A percentile compares a stretch with the other conserved stretches of the same genome.
Evolutionary conservation across 805 yeast species (phyloP).

Genomic region (Starmerella vitae): DNA sequence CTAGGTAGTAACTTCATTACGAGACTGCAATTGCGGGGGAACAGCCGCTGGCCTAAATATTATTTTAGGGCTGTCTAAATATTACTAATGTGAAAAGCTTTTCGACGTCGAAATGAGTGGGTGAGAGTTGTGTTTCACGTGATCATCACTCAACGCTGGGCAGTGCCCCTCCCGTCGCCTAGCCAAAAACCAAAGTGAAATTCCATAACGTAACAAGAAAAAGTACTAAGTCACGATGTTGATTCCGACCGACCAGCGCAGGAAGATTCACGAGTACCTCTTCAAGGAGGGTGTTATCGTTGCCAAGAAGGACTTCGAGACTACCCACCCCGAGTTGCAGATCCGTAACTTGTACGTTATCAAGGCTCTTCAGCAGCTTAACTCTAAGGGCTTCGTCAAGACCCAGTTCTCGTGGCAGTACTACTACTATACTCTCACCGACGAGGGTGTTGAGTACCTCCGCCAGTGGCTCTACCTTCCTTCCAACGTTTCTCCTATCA

Average conservation of each 20-base stretch:
- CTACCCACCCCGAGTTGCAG: constrained; percentile 96
- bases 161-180: not conserved
- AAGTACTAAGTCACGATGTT: constrained; percentile 48
- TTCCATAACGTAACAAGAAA: constrained; percentile 4
- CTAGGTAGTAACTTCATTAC: no score
- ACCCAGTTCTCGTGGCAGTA: constrained; percentile 99
- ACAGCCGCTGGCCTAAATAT: no score
- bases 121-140: no score
- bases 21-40: no score
- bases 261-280: constrained; percentile 97
- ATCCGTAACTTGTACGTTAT: constrained; percentile 94
- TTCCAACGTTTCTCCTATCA: constrained; percentile 95
- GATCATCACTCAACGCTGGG: not conserved
- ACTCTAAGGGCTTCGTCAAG: constrained; percentile 98
- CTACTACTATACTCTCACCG: constrained; percentile 99
- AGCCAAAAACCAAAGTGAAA: constrained; percentile 3
- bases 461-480: constrained; percentile 98
- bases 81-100: no score
- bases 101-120: no score
- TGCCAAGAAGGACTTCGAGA: constrained; percentile 97
- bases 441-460: constrained; percentile 97
- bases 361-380: constrained; percentile 98
- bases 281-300: constrained; percentile 99
- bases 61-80: no score
- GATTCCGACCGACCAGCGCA: constrained; percentile 99